Evolutionary conservation across 345 rosid genomes (phyloP).

Genomic region (Geranium rotundifolium): DNA sequence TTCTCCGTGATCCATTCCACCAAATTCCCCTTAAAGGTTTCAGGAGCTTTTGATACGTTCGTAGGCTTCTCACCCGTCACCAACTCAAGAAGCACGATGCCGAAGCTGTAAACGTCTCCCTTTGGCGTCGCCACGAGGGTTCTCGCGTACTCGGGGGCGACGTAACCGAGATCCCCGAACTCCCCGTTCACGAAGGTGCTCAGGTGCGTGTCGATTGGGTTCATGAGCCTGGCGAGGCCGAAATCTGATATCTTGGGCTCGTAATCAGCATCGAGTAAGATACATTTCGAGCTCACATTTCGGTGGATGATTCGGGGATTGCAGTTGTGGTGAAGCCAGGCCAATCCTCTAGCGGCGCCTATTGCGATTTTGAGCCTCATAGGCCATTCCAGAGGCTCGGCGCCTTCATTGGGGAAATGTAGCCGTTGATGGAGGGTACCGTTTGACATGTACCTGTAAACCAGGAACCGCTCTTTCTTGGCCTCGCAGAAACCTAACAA

Average conservation of each 20-base stretch:
- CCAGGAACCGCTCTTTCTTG: constrained; percentile 61
- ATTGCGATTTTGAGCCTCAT: constrained; percentile 73
- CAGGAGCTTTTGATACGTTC: constrained; percentile 44
- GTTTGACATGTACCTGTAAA: constrained; percentile 63
- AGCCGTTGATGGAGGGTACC: constrained; percentile 58
- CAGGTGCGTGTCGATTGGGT: constrained; percentile 84
- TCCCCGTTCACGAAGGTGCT: constrained; percentile 97
- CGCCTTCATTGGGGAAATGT: constrained; percentile 31
- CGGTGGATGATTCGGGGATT: constrained; percentile 92
- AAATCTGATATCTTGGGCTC: constrained; percentile 93
- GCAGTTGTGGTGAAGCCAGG: constrained; percentile 95
- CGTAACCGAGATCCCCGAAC: constrained; percentile 91
- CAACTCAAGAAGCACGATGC: constrained; percentile 86
- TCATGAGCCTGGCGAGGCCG: constrained; percentile 95
- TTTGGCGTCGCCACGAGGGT: constrained; percentile 86
- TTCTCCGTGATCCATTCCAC: constrained; percentile 70
- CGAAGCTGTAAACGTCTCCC: constrained; percentile 95
- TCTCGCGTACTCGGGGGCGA: constrained; percentile 80
- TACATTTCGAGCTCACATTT: constrained; percentile 88
- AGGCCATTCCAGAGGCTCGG: constrained; percentile 69
- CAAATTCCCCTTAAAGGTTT: constrained; percentile 74
- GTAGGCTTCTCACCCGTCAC: constrained; percentile 86
- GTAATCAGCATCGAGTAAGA: constrained; percentile 58
- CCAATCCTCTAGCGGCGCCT: constrained; percentile 75
- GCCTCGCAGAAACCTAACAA: constrained; percentile 75